Evolutionary conservation across 768 basidiomycete genomes (phyloP).

Genomic region (Termitomyces sp.): DNA sequence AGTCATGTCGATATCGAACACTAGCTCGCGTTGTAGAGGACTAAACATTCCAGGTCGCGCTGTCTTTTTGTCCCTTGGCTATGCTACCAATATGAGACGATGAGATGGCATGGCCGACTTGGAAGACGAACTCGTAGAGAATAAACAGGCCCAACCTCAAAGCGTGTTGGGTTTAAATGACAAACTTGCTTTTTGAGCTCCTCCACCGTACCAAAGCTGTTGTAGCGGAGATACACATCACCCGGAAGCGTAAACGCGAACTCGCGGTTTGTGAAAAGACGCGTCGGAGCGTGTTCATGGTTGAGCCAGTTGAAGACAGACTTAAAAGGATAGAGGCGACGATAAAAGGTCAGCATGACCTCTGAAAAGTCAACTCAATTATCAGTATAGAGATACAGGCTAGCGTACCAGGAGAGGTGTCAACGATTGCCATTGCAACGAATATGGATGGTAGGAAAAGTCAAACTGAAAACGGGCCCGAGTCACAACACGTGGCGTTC

Average conservation of each 20-base stretch:
- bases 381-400: not conserved
- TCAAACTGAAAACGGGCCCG: not conserved
- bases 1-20: conserved; percentile 99
- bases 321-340: conserved; percentile 90
- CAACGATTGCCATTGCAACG: conserved; percentile 5
- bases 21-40: conserved; percentile 84
- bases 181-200: conserved; percentile 91
- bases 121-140: conserved; percentile 64
- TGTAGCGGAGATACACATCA: conserved; percentile 92
- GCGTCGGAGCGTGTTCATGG: conserved; percentile 75
- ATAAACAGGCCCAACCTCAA: conserved; percentile 96
- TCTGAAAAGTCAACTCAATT: conserved; percentile 19
- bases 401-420: conserved; percentile 14
- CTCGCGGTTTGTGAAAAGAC: conserved; percentile 89
- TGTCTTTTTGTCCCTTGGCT: conserved; percentile 91
- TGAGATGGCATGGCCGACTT: not conserved
- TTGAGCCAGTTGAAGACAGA: conserved; percentile 94
- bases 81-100: not conserved
- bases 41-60: conserved; percentile 60
- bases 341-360: conserved; percentile 69
- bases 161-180: conserved; percentile 82
- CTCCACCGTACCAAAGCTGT: conserved; percentile 79
- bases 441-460: not conserved
- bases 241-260: conserved; percentile 90
- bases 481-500: conserved; percentile 7